Evolutionary conservation across 2,329 filamentous ascomycete species (phyloP).

Genomic region (Colletotrichum liriopes): DNA sequence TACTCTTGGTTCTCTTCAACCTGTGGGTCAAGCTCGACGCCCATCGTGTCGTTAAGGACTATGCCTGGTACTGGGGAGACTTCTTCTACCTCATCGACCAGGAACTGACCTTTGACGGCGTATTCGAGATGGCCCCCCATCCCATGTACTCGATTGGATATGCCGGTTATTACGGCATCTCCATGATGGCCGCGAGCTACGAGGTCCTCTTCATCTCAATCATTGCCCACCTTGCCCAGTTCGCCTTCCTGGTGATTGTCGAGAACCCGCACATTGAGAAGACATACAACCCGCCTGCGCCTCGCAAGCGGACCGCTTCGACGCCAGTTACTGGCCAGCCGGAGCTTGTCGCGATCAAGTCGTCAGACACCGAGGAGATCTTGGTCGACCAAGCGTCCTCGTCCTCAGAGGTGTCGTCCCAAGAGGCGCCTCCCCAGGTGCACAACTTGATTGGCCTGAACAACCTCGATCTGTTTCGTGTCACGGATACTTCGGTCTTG

Average conservation of each 20-base stretch:
- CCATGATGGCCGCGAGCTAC: slow-evolving; percentile 98
- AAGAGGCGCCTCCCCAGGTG: slow-evolving; percentile 73
- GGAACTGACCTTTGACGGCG: slow-evolving; percentile 96
- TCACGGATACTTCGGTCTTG: slow-evolving; percentile 86
- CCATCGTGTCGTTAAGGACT: slow-evolving; percentile 98
- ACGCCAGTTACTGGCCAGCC: slow-evolving; percentile 48
- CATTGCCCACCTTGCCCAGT: slow-evolving; percentile 92
- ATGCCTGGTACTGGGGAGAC: slow-evolving; percentile 99
- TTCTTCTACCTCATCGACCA: slow-evolving; percentile 99
- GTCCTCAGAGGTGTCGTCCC: slow-evolving; percentile 67
- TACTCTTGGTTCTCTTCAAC: slow-evolving; percentile 90
- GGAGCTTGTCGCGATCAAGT: slow-evolving; percentile 31
- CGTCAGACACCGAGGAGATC: slow-evolving; percentile 39
- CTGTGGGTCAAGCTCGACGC: slow-evolving; percentile 99
- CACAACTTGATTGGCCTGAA: slow-evolving; percentile 87
- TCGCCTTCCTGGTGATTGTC: slow-evolving; percentile 90
- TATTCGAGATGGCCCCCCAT: slow-evolving; percentile 98
- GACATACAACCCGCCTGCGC: slow-evolving; percentile 92
- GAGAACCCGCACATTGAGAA: slow-evolving; percentile 99
- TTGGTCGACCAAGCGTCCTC: slow-evolving; percentile 44
- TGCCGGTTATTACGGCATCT: slow-evolving; percentile 97
- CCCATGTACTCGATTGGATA: slow-evolving; percentile 99
- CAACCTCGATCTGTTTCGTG: slow-evolving; percentile 91
- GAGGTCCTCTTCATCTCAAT: slow-evolving; percentile 98
- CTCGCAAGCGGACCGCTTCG: slow-evolving; percentile 70